Base-by-base conservation (phyloP, 225 moss, liverwort and hornwort genomes). In the Antitrichia curtipendula region DNA sequence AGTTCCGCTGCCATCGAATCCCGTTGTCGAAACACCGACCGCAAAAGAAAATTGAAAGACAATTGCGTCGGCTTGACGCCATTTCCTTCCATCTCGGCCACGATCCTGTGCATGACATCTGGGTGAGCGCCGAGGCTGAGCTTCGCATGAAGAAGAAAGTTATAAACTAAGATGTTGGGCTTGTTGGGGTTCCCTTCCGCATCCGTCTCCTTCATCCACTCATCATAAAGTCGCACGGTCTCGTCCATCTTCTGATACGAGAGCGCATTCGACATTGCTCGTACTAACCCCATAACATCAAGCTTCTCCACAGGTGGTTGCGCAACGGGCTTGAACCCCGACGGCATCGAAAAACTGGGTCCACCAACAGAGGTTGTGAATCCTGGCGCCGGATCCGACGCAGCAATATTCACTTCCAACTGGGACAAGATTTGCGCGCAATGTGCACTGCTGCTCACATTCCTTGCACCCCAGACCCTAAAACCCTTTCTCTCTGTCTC, bases 71-170 rank as follows among this genome's bases (percentile, higher is more conserved):
- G 97, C 57, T 85, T 94, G 60, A 94, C 82, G 63, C 95, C 93
- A 82, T 87, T 91, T 82, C 85, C 85, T 89, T 98, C 96, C 96
- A 98, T 98, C 47, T 96, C 96, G 68, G 73, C 90, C 76, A 96
- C 90, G 38, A 95, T 88, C 77, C 88, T 89, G 52, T 93, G 89
- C 94, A 98, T 81, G 66, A 90, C 89, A 81, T 92, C 89, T 24
- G 96, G 94, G 76, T 91, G 94, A 36, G 88, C 93, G 85, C 96
- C 95, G 16, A 94, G 88, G n/a, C 95, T 92, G 34, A 98, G 91
- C 90, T 96, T 95, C 25, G 97, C 97, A 87, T 96, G 97, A 32
- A 98, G 95, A 49, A 96, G 76, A 59, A 98, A 91, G 88, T 98
- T 96, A 89, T 96, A 96, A 38, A 92, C 91, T 91, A 95, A 82